Conservation (phyloP, 805 yeast species). For the Candida glaebosa region DNA sequence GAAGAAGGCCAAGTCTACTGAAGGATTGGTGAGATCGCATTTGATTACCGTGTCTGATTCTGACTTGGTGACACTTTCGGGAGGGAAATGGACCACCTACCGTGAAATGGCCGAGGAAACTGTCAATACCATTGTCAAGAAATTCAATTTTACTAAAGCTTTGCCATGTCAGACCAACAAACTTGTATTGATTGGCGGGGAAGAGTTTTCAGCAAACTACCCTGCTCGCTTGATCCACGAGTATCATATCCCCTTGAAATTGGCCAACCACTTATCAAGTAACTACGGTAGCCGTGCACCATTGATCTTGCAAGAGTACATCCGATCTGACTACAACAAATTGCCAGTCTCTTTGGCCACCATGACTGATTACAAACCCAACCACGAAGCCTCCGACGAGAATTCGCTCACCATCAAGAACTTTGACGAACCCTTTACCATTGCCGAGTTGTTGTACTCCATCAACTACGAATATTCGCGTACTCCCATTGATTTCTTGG, state of each 20-base stretch:
- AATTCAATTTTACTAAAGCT: conserved; percentile 33
- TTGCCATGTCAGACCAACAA: conserved; percentile 52
- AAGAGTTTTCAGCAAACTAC: conserved; percentile 69
- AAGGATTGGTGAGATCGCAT: conserved; percentile 89
- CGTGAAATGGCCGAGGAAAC: conserved; percentile 98
- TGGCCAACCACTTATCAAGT: conserved; percentile 77
- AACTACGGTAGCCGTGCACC: conserved; percentile 92
- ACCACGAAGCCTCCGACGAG: conserved; percentile 20
- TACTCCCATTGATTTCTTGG: conserved; percentile 85
- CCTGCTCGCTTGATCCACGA: conserved; percentile 78
- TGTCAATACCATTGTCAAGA: conserved; percentile 63
- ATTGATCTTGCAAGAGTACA: conserved; percentile 58
- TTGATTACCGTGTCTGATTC: conserved; percentile 67
- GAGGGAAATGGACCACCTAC: conserved; percentile 98
- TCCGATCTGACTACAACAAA: conserved; percentile 50
- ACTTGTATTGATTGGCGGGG: conserved; percentile 72
- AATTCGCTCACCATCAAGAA: conserved; percentile 43
- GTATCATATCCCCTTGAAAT: conserved; percentile 64
- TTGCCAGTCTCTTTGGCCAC: conserved; percentile 64
- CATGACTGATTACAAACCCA: conserved; percentile 26
- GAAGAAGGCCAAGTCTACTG: conserved; percentile 54
- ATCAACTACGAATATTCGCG: conserved; percentile 80
- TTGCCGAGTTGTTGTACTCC: conserved; percentile 85
- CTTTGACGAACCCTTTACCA: conserved; percentile 80
- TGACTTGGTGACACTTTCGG: conserved; percentile 84